phyloP scores from a whole-genome alignment of 306 rosid genomes.

The Parietaria judaica region DNA sequence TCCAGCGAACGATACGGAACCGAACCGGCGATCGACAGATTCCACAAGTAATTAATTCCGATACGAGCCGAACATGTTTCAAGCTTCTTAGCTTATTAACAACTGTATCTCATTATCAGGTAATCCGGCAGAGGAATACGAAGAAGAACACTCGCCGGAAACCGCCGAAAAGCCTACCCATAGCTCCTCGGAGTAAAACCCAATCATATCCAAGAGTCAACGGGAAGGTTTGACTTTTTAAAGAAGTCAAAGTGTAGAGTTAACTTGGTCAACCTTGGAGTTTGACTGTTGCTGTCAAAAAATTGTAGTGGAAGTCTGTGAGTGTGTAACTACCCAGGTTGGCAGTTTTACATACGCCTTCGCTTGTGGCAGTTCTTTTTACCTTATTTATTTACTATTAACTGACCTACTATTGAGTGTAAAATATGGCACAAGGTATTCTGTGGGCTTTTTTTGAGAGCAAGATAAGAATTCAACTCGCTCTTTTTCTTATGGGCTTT shows the following conservation, averaged over 20 bases:
- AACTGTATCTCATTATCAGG: conserved; percentile 30
- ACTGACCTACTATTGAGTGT: not conserved
- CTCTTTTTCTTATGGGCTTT: too few species aligned
- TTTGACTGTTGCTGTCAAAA: conserved; percentile 24
- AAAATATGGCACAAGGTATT: too few species aligned
- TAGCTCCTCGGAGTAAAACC: conserved; percentile 15
- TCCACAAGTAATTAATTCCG: conserved; percentile 45
- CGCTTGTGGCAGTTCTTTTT: conserved; percentile 39
- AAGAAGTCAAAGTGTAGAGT: conserved; percentile 23
- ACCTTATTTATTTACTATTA: not conserved
- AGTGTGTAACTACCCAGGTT: conserved; percentile 43
- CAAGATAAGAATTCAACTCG: too few species aligned
- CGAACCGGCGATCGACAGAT: conserved; percentile 39
- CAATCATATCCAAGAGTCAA: conserved; percentile 5
- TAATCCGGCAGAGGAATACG: conserved; percentile 47
- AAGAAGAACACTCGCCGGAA: conserved; percentile 22
- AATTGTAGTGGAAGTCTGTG: conserved; percentile 11
- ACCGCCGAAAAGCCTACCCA: conserved; percentile 18
- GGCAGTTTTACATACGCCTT: conserved; percentile 31
- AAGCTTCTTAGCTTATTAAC: conserved; percentile 13
- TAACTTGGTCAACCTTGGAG: conserved; percentile 8
- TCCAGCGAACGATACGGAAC: conserved; percentile 21
- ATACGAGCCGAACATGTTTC: not conserved
- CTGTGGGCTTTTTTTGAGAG: too few species aligned
- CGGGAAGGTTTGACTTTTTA: conserved; percentile 23